Percentiles rank a stretch among this genome's conserved stretches.
Evolutionary conservation across 441 rosid genomes (phyloP).

Genomic region (Brassica balearica): DNA sequence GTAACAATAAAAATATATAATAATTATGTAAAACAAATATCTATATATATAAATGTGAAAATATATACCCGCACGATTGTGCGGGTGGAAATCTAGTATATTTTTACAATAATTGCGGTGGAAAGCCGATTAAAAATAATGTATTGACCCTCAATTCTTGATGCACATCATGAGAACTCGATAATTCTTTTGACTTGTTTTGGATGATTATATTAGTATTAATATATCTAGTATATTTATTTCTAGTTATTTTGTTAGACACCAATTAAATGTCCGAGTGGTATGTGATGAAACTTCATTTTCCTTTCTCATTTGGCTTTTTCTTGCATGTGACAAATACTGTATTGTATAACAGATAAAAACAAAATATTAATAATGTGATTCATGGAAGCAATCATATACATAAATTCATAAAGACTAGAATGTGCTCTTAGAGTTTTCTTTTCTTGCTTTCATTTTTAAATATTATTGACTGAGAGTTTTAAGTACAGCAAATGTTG

Average conservation of each 20-base stretch:
- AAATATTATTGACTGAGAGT: neutral
- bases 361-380: constrained; percentile 21
- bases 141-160: constrained; percentile 32
- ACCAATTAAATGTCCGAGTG: constrained; percentile 33
- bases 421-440: neutral
- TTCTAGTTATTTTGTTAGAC: constrained; percentile 18
- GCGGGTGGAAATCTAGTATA: too few species aligned
- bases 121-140: constrained; percentile 10
- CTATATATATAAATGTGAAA: too few species aligned
- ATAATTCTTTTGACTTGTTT: constrained; percentile 34
- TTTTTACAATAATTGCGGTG: constrained; percentile 13
- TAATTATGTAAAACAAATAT: too few species aligned
- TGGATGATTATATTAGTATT: constrained; percentile 18
- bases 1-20: too few species aligned
- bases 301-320: constrained; percentile 22
- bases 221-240: neutral
- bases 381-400: neutral
- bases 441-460: neutral
- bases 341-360: constrained; percentile 18
- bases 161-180: constrained; percentile 32
- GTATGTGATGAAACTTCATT: constrained; percentile 33
- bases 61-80: too few species aligned
- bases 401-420: neutral
- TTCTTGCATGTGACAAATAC: constrained; percentile 35
- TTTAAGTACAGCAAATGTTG: neutral